A percentile compares a stretch with the other conserved stretches of the same genome.
These are phyloP conservation scores for Cryptosporidium tyzzeri DNA, from an alignment of 169 alveolate species.

Conservation along the genomic window DNA sequence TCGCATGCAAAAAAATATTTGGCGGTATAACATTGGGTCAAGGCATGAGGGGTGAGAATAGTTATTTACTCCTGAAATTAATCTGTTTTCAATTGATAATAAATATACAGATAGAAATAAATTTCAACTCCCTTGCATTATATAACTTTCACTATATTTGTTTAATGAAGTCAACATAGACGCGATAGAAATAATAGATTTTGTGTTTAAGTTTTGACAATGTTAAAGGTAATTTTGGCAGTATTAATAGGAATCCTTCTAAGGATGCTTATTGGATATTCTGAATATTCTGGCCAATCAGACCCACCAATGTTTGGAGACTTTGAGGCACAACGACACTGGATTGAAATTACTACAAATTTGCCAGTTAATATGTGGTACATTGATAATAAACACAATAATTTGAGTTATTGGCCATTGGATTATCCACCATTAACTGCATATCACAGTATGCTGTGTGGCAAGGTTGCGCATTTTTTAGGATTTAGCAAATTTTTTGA, in stretches of 20 bases:
- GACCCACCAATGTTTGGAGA: slow-evolving; percentile 91
- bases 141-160: background rate
- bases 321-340: slow-evolving; percentile 92
- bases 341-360: slow-evolving; percentile 89
- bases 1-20: slow-evolving; percentile 19
- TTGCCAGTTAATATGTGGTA: slow-evolving; percentile 81
- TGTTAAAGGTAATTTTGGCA: slow-evolving; percentile 27
- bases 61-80: background rate
- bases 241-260: slow-evolving; percentile 74
- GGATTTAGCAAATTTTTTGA: slow-evolving; percentile 84
- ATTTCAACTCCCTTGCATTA: background rate
- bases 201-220: slow-evolving; percentile 4
- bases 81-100: background rate
- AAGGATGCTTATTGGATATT: slow-evolving; percentile 65
- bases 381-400: slow-evolving; percentile 81
- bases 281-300: slow-evolving; percentile 79
- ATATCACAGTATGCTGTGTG: slow-evolving; percentile 82
- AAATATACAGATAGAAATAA: background rate
- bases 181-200: background rate
- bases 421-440: slow-evolving; percentile 94
- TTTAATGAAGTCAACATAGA: slow-evolving; percentile 2
- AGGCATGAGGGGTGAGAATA: slow-evolving; percentile 12
- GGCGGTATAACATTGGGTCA: slow-evolving; percentile 41
- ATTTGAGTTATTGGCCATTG: slow-evolving; percentile 88
- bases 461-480: slow-evolving; percentile 61